These are phyloP conservation scores for Tuber brumale DNA, from an alignment of 495 filamentous ascomycete species.

Conservation along the genomic window DNA sequence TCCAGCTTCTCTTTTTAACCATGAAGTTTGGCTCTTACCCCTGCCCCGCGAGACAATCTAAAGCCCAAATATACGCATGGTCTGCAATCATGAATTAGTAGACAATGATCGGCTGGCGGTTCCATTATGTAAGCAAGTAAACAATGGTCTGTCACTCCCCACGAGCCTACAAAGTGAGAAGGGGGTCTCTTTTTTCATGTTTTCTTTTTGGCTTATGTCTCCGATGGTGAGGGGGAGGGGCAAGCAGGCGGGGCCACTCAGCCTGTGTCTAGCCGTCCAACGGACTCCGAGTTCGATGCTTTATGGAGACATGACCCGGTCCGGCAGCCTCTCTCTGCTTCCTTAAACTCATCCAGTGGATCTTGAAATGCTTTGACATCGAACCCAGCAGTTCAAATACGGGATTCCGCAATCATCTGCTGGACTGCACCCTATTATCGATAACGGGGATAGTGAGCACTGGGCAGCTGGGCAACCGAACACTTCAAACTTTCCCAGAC, in stretches of 20 bases:
- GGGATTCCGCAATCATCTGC: background rate
- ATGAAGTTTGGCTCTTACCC: too few relatives aligned
- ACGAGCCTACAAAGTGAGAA: background rate
- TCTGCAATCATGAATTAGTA: background rate
- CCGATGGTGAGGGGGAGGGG: background rate
- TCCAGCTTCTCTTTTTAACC: background rate
- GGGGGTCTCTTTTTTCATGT: background rate
- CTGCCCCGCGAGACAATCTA: too few relatives aligned
- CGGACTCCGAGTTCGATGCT: background rate
- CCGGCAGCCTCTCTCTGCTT: background rate
- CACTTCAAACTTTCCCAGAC: background rate
- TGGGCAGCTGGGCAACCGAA: background rate
- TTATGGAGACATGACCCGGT: background rate
- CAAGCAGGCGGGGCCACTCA: background rate
- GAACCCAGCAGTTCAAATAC: background rate
- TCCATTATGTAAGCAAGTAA: background rate
- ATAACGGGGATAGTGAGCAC: conserved; percentile 1
- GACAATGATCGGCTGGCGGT: background rate
- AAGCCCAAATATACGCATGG: background rate
- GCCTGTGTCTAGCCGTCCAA: background rate
- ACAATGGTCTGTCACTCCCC: background rate
- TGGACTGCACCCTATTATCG: background rate
- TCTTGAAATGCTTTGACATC: background rate
- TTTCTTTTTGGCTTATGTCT: background rate
- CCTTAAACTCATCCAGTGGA: background rate